Evolutionary conservation across 1,284 basidiomycete species (phyloP).

Genomic region (Trichosporon sp.): DNA sequence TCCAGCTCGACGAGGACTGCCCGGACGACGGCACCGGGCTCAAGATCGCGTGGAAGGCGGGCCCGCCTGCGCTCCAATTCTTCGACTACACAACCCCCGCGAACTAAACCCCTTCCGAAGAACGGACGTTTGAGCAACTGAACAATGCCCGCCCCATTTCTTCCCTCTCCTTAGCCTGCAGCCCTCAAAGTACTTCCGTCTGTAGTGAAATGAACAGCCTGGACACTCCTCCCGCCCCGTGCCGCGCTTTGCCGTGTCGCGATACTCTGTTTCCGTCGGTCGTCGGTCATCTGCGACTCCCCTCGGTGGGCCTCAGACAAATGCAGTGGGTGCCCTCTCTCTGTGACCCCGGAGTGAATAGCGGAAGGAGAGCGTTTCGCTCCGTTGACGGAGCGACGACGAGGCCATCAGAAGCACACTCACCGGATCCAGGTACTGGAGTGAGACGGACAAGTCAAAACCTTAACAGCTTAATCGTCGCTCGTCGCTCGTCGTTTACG

Average conservation of each 20-base stretch:
- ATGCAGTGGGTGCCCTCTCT: too few relatives aligned
- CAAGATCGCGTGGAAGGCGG: not conserved
- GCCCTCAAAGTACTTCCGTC: too few relatives aligned
- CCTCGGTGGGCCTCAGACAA: too few relatives aligned
- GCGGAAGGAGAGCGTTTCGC: too few relatives aligned
- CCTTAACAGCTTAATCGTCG: not conserved
- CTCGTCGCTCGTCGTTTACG: not conserved
- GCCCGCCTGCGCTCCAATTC: not conserved
- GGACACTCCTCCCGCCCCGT: too few relatives aligned
- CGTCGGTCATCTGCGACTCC: too few relatives aligned
- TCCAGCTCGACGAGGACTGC: not conserved
- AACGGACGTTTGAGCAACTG: not conserved
- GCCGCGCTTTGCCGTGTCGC: too few relatives aligned
- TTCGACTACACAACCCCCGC: not conserved
- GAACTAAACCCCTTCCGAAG: not conserved
- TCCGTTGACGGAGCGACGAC: not conserved
- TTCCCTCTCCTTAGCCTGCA: not conserved
- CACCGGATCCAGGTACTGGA: not conserved
- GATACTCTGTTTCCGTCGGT: too few relatives aligned
- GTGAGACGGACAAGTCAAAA: not conserved
- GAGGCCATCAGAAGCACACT: too few relatives aligned
- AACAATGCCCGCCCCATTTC: not conserved
- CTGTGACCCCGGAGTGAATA: too few relatives aligned
- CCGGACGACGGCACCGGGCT: not conserved
- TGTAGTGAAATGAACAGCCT: too few relatives aligned